phyloP scores from a whole-genome alignment of 192 early-diverging fungal genomes.

The Paraglomus occultum region DNA sequence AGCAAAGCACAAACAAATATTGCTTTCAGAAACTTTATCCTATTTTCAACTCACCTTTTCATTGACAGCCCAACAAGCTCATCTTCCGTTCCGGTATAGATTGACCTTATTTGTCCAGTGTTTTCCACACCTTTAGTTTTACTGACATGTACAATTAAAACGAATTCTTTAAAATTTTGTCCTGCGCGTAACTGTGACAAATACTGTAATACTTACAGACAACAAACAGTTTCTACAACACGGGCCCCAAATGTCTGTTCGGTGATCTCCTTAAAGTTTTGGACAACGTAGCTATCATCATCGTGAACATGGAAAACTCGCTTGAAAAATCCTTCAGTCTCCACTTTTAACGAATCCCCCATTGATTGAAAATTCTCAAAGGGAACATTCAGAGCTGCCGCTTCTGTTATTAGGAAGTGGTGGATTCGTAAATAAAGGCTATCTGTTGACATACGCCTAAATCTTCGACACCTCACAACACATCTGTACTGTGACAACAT shows the following conservation, averaged over 20 bases:
- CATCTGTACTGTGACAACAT: background rate
- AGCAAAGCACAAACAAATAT: background rate
- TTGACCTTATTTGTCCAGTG: slow-evolving; percentile 54
- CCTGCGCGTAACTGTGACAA: background rate
- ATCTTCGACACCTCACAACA: slow-evolving; percentile 7
- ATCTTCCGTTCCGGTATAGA: slow-evolving; percentile 49
- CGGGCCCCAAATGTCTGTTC: slow-evolving; percentile 49
- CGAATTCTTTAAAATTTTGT: background rate
- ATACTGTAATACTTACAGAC: slow-evolving; percentile 44
- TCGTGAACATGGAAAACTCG: slow-evolving; percentile 52
- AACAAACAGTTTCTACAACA: slow-evolving; percentile 56
- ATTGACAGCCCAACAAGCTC: slow-evolving; percentile 60
- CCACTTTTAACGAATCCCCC: slow-evolving; percentile 36
- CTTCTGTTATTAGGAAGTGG: slow-evolving; percentile 15
- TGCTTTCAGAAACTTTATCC: background rate
- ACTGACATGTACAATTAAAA: slow-evolving; percentile 22
- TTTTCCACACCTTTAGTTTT: slow-evolving; percentile 44
- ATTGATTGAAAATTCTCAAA: slow-evolving; percentile 31
- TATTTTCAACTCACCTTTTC: slow-evolving; percentile 42
- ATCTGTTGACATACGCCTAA: background rate
- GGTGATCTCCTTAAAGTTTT: slow-evolving; percentile 58
- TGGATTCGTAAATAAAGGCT: background rate
- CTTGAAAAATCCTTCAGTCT: slow-evolving; percentile 59
- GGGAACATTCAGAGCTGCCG: slow-evolving; percentile 35
- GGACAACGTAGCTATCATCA: slow-evolving; percentile 46